Evolutionary conservation across 371 early-diverging fungal genomes (phyloP).

Genomic region (Gilbertella persicaria): DNA sequence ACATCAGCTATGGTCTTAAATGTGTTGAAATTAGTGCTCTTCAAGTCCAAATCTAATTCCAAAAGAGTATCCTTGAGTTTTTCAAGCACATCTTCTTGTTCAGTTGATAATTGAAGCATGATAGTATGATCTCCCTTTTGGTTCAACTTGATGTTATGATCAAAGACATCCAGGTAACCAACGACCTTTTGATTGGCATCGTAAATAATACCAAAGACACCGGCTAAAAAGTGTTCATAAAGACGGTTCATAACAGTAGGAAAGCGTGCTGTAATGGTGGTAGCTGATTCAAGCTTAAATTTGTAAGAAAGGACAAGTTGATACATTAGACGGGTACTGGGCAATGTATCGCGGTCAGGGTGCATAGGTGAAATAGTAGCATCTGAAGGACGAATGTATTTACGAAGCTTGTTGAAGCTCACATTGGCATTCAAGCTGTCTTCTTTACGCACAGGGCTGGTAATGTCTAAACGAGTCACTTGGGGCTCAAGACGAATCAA

Average conservation of each 20-base stretch:
- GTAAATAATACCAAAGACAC: constrained; percentile 60
- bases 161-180: constrained; percentile 73
- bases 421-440: constrained; percentile 67
- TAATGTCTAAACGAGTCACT: constrained; percentile 72
- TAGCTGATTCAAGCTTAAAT: constrained; percentile 57
- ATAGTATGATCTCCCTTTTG: constrained; percentile 85
- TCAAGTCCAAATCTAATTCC: constrained; percentile 67
- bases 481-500: constrained; percentile 46
- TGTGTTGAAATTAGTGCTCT: constrained; percentile 58
- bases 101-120: constrained; percentile 76
- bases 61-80: constrained; percentile 65
- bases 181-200: constrained; percentile 67
- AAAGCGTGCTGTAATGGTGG: constrained; percentile 61
- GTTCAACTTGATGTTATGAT: constrained; percentile 67
- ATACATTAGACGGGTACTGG: constrained; percentile 66
- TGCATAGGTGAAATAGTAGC: constrained; percentile 65
- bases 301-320: constrained; percentile 76
- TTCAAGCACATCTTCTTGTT: constrained; percentile 68
- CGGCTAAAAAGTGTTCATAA: constrained; percentile 60
- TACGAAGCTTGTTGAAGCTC: constrained; percentile 62
- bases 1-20: constrained; percentile 59
- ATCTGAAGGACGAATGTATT: constrained; percentile 68
- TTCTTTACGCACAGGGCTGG: constrained; percentile 70
- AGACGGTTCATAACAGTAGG: constrained; percentile 66
- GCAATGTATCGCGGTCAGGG: constrained; percentile 76